Base-by-base conservation (phyloP, 331 rosid genomes). In the Cydonia oblonga region DNA sequence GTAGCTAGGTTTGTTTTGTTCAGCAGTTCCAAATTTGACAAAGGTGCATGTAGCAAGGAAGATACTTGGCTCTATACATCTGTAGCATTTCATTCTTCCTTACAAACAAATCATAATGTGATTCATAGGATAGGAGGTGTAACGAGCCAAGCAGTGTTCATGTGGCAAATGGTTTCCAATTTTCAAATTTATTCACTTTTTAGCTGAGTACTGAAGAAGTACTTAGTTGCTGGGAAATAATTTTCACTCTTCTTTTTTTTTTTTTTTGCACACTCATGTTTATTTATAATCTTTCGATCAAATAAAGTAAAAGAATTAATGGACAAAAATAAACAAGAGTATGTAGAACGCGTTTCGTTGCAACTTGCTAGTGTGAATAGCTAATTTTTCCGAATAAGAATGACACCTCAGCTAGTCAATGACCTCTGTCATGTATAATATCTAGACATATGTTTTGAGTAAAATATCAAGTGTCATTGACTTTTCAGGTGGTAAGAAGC, bases 401-500 rank as follows among this genome's bases (percentile, higher is more conserved):
- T 54, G 26, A 25, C 26, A 25, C 26, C 6, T 32, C 9, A 70
- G 75, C 6, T 33, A 33, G 75, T 56, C 66, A 57, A 23, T 71
- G 56, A 57, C 3, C 38, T 33, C 44, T 5, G 61, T 19, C 25
- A n/a, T 20, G n/a, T 63, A 25, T 35, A 5, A 68, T 56, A 40
- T 53, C 4, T 20, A 0, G 56, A 16, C 75, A 35, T 29, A 38
- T 38, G 42, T 38, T 38, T 49, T 23, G 75, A 57, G 38, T 40
- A 54, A 15, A 70, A 52, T 28, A 69, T 29, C 7, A 52, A 69
- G 44, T 5, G 61, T 56, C 24, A 56, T 56, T 56, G 61, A 22
- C 61, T 60, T 72, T 20, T 38, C 76, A 72, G 76, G 46, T 25
- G 23, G 58, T 40, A 59, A 64, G 69, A 72, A 80, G 73, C 35